These are phyloP conservation scores for Fusarium miscanthi DNA, from an alignment of 2,329 filamentous ascomycete species.

Conservation along the genomic window DNA sequence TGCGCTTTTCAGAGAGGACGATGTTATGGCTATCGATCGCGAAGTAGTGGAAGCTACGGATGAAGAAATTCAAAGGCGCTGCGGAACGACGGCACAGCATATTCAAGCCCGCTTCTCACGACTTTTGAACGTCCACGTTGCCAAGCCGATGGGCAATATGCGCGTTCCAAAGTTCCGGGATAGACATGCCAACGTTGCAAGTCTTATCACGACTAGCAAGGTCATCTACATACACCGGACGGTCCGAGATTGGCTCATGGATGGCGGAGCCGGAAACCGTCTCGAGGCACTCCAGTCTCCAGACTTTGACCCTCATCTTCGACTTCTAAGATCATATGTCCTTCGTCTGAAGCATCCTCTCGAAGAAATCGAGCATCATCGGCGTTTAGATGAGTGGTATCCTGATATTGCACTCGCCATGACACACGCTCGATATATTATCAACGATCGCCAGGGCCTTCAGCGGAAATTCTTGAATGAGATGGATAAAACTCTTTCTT, in stretches of 20 bases:
- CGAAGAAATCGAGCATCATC: constrained; percentile 51
- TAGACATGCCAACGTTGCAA: neutral
- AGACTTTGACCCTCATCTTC: constrained; percentile 6
- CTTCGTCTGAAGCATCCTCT: constrained; percentile 50
- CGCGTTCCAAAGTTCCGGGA: neutral
- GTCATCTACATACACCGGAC: constrained; percentile 14
- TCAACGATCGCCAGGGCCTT: constrained; percentile 12
- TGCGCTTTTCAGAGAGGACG: neutral
- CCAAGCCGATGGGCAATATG: neutral
- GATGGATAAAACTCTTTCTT: constrained; percentile 11
- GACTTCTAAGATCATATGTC: constrained; percentile 26
- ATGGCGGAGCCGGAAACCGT: neutral
- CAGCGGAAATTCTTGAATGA: neutral
- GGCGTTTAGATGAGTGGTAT: constrained; percentile 54
- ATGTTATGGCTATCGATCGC: neutral
- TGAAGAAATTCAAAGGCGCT: neutral
- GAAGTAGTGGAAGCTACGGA: neutral
- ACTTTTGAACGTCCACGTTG: neutral
- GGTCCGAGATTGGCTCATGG: constrained; percentile 13
- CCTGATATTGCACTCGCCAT: constrained; percentile 53
- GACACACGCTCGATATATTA: constrained; percentile 49
- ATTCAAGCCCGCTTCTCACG: constrained; percentile 4
- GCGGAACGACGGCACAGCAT: neutral
- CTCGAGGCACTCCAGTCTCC: neutral
- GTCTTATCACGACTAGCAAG: constrained; percentile 8